Percentiles rank a stretch among this genome's conserved stretches.
phyloP scores from a whole-genome alignment of 208 protist species.

The Crithidia bombi region DNA sequence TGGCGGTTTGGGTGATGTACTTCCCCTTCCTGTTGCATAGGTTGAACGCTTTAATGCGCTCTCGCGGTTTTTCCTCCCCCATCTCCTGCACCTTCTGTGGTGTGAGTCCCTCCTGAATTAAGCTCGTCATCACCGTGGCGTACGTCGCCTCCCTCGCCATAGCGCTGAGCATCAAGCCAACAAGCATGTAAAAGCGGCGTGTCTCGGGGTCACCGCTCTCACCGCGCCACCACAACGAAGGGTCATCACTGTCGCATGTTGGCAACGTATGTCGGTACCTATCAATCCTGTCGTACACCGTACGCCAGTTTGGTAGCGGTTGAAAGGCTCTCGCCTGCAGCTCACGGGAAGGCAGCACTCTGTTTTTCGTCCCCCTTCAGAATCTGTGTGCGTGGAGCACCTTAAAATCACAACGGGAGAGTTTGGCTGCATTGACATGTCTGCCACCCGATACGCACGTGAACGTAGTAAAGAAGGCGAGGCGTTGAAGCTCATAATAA shows the following conservation, averaged over 20 bases:
- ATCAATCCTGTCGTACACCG: not conserved
- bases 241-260: not conserved
- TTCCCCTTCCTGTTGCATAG: slow-evolving; percentile 94
- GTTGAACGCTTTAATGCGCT: slow-evolving; percentile 81
- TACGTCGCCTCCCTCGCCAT: slow-evolving; percentile 87
- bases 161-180: slow-evolving; percentile 92
- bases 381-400: no score
- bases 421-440: no score
- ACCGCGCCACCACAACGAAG: slow-evolving; percentile 3
- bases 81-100: slow-evolving; percentile 55
- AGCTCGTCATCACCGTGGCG: slow-evolving; percentile 72
- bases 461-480: not conserved
- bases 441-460: not conserved
- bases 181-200: slow-evolving; percentile 90
- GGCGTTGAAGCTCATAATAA: no score
- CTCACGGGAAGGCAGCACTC: not conserved
- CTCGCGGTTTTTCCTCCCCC: slow-evolving; percentile 57
- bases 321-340: slow-evolving; percentile 11
- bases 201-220: slow-evolving; percentile 33
- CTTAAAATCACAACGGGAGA: no score
- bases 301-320: not conserved
- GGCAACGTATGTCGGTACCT: not conserved
- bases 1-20: slow-evolving; percentile 81
- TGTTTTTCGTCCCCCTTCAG: not conserved
- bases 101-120: slow-evolving; percentile 46